These are phyloP conservation scores for Aspergillus amoenus DNA, from an alignment of 2,329 filamentous ascomycete genomes.

Conservation along the genomic window DNA sequence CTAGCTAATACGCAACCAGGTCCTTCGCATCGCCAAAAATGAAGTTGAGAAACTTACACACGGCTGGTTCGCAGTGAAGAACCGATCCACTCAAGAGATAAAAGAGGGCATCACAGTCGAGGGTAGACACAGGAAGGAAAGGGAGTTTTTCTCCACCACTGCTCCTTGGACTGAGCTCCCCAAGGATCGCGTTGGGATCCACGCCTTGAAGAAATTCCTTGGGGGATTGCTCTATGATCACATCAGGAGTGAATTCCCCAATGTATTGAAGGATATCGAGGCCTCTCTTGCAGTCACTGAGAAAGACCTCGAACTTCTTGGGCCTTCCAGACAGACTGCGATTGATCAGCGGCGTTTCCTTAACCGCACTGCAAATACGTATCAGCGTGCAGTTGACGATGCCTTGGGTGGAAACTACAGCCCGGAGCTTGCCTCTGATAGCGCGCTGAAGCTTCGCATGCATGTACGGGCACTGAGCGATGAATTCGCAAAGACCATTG, in stretches of 20 bases:
- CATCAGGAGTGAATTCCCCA: conserved; percentile 24
- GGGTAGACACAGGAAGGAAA: conserved; percentile 18
- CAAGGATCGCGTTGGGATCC: conserved; percentile 20
- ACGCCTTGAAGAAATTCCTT: conserved; percentile 18
- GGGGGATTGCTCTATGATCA: conserved; percentile 18
- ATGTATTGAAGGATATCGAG: conserved; percentile 17
- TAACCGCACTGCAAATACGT: conserved; percentile 11
- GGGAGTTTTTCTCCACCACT: conserved; percentile 12
- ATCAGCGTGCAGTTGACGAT: conserved; percentile 15
- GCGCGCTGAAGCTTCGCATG: conserved; percentile 19
- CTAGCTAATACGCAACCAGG: not conserved
- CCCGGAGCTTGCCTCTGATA: not conserved
- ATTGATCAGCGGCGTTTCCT: conserved; percentile 20
- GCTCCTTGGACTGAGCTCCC: conserved; percentile 18
- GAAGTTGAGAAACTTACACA: conserved; percentile 19
- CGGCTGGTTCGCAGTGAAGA: conserved; percentile 29
- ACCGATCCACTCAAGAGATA: conserved; percentile 25
- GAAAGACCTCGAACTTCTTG: conserved; percentile 15
- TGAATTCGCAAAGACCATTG: conserved; percentile 12
- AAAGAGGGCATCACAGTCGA: conserved; percentile 34
- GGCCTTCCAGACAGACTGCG: conserved; percentile 15
- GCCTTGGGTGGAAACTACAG: conserved; percentile 18
- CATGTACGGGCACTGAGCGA: conserved; percentile 16
- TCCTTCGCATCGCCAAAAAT: conserved; percentile 16
- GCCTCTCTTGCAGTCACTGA: conserved; percentile 22